These are phyloP conservation scores for Lachnellula cervina DNA, from an alignment of 2,329 filamentous ascomycete genomes.

Conservation along the genomic window DNA sequence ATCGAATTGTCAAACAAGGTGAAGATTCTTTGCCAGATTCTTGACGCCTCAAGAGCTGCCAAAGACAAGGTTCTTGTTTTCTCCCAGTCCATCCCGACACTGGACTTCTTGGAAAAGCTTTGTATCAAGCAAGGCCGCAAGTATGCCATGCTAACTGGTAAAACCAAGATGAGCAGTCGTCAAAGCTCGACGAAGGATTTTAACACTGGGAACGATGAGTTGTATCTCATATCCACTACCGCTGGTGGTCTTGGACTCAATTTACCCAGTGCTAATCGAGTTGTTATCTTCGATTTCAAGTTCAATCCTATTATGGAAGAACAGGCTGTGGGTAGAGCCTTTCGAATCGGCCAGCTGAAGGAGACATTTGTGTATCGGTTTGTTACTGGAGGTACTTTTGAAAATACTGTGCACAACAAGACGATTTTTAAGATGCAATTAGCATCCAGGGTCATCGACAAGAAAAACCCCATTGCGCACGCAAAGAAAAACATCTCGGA, in stretches of 20 bases:
- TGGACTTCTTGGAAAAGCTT: conserved; percentile 63
- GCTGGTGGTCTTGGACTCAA: conserved; percentile 83
- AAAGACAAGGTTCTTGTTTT: conserved; percentile 79
- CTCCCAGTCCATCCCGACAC: conserved; percentile 63
- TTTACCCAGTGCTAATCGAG: conserved; percentile 75
- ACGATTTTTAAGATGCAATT: conserved; percentile 80
- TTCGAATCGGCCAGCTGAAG: conserved; percentile 78
- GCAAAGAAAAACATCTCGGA: conserved; percentile 50
- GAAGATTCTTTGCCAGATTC: conserved; percentile 60
- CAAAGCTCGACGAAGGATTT: conserved; percentile 64
- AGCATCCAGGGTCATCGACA: conserved; percentile 74
- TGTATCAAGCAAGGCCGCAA: conserved; percentile 46
- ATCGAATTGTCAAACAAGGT: conserved; percentile 63
- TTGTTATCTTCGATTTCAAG: conserved; percentile 78
- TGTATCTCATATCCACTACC: conserved; percentile 78
- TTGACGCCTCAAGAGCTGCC: conserved; percentile 55
- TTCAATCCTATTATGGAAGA: conserved; percentile 80
- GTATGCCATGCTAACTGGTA: conserved; percentile 59
- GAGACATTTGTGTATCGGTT: conserved; percentile 82
- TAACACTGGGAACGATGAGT: conserved; percentile 50
- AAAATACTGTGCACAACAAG: conserved; percentile 67
- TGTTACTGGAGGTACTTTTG: conserved; percentile 71
- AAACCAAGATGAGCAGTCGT: conserved; percentile 49
- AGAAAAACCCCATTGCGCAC: conserved; percentile 68
- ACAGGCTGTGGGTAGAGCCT: conserved; percentile 81